Conservation (phyloP, 108 stramenopile genomes). For the Discostella pseudostelligera region DNA sequence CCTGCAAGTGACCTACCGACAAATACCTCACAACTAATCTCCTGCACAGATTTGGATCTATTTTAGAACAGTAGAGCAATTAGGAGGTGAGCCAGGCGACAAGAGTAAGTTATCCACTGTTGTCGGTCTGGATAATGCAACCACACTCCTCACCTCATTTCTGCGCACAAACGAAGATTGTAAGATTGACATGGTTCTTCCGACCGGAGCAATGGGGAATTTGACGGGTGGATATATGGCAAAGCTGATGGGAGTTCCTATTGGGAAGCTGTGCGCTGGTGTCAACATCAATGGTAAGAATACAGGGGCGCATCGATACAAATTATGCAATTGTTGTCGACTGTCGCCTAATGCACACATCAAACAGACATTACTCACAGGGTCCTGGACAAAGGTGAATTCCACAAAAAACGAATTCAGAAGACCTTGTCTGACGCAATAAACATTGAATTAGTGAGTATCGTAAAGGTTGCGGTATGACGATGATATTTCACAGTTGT, state of each 20-base stretch:
- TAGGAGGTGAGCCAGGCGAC: conserved; percentile 45
- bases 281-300: conserved; percentile 75
- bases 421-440: conserved; percentile 87
- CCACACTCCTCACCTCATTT: conserved; percentile 4
- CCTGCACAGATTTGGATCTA: conserved; percentile 69
- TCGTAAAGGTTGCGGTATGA: not conserved
- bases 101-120: conserved; percentile 4
- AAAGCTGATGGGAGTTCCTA: conserved; percentile 75
- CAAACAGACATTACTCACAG: conserved; percentile 60
- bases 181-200: conserved; percentile 72
- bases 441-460: conserved; percentile 79
- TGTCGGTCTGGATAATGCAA: not conserved
- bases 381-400: conserved; percentile 58
- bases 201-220: conserved; percentile 94
- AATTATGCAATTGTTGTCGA: not conserved
- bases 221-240: conserved; percentile 75
- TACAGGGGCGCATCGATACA: not conserved
- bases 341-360: not conserved
- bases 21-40: not conserved
- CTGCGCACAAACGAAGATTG: conserved; percentile 9
- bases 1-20: not conserved
- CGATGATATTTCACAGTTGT: not conserved
- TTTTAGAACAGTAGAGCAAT: conserved; percentile 62
- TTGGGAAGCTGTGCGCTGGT: conserved; percentile 62
- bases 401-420: conserved; percentile 56